Evolutionary conservation across 73 alveolate genomes (phyloP), one percentile per base, ranked within the genome.

Genomic region (Paraurostyla sp.): DNA sequence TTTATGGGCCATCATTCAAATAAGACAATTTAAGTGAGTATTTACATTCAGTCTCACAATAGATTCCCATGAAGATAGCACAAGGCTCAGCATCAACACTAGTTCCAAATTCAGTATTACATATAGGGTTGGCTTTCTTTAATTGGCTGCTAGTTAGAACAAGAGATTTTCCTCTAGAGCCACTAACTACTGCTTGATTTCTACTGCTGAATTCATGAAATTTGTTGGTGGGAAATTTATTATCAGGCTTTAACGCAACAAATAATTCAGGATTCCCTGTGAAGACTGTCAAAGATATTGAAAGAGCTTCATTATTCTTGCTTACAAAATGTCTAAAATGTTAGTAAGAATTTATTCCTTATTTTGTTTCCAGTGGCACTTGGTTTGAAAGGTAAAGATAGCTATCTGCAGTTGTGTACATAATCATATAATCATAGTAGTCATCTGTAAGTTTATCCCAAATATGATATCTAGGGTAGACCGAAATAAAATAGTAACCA

Each of bases 221-320:
- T 13, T 65, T 13, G 13, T 33, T 6, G 7, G 60, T 65, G 9
- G 82, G 82, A 18, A 65, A 38, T 22, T 65, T 65, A 40, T 65
- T 65, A 1, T 3, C 56, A 4, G 82, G 82, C 18, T 65, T 38
- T 9, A 65, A 38, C 30, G 82, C 35, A 38, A 65, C 41, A 40
- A 7, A 65, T 58, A 65, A 38, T 4, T 16, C 32, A 22, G 82
- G 82, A 65, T 33, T 40, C 2, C 82, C 82, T 15, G 42, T 38
- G 23, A 65, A 65, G 2, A 65, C 82, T 65, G 82, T 65, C 58
- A 65, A 16, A 38, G 82, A 65, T 15, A 65, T 30, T 38, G 82
- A 65, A 15, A 65, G 11, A 65, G 35, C 82, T 65, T 65, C 41
- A 11, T 35, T 40, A 9, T 65, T 65, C 6, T 40, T 9, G 41